Base-by-base conservation (phyloP, 2,329 filamentous ascomycete species). In the Aspergillus sclerotialis region DNA sequence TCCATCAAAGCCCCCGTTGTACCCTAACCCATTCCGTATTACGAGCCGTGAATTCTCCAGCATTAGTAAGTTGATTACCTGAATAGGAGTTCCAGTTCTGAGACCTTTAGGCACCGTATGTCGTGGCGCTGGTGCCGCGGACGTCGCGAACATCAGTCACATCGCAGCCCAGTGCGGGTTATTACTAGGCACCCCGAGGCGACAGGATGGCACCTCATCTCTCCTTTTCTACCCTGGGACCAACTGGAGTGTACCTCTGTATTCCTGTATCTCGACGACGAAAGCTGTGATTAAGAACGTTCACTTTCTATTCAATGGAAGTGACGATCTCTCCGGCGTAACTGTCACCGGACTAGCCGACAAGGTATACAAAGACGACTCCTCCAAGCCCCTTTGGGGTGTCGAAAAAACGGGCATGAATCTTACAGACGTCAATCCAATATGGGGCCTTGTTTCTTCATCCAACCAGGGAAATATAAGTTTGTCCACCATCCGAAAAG, bases 251-350 rank as follows among this genome's bases (percentile, higher is more conserved):
- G 46, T 60, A 4, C 59, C 65, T 0, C 36, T 72, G 0, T 69
- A 70, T 37, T 52, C 56, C 0, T 73, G 69, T 40, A 65, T 67
- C 2, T 60, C 58, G 0, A 48, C 63, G 0, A 41, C 63, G 3
- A 62, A 62, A 31, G 68, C 68, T 3, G 60, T 55, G 1, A 56
- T 73, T 36, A 72, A 72, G 41, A 65, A 60, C 0, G 65, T 69
- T 5, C 48, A 49, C 0, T 70, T 73, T 39, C 40, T 47, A 2
- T 60, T 53, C 42, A 72, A 72, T 39, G 61, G 60, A 3, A 67
- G 64, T 0, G 43, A 53, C 9, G 52, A 46, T 5, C 39, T 72
- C 0, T 43, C 49, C 7, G 50, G 50, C 2, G 46, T 72, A 0
- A 42, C 42, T 2, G 51, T 71, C 2, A 43, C 43, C 2, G 44